phyloP scores from a whole-genome alignment of 345 rosid genomes.

The Mercurialis annua region DNA sequence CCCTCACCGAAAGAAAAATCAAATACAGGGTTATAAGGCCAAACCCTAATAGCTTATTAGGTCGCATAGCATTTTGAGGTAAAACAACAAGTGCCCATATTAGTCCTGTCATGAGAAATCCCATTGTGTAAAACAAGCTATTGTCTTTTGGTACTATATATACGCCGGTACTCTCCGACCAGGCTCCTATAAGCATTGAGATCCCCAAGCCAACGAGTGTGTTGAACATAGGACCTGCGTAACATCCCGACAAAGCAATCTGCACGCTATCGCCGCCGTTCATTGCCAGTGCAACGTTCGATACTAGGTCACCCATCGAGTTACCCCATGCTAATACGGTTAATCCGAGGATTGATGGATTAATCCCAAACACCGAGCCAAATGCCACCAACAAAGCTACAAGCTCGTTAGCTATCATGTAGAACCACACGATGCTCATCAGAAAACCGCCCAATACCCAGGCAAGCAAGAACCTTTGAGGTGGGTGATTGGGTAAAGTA shows the following conservation, averaged over 20 bases:
- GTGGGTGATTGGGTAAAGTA: slow-evolving; percentile 61
- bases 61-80: slow-evolving; percentile 69
- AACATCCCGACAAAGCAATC: slow-evolving; percentile 85
- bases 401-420: slow-evolving; percentile 85
- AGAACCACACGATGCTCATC: slow-evolving; percentile 93
- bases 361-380: slow-evolving; percentile 58
- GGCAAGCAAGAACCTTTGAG: slow-evolving; percentile 54
- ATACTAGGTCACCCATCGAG: slow-evolving; percentile 92
- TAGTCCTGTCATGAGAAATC: slow-evolving; percentile 56
- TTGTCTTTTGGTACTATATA: slow-evolving; percentile 51
- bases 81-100: slow-evolving; percentile 59
- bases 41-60: slow-evolving; percentile 48
- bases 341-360: slow-evolving; percentile 83
- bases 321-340: slow-evolving; percentile 93
- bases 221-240: slow-evolving; percentile 97
- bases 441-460: slow-evolving; percentile 86
- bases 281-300: slow-evolving; percentile 71
- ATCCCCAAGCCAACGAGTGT: slow-evolving; percentile 73
- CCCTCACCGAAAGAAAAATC: slow-evolving; percentile 36
- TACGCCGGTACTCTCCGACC: slow-evolving; percentile 55
- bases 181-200: slow-evolving; percentile 69
- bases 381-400: slow-evolving; percentile 72
- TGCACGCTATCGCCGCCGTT: slow-evolving; percentile 75
- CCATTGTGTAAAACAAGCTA: slow-evolving; percentile 68
- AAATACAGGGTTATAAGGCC: slow-evolving; percentile 47